These are phyloP conservation scores for Colletotrichum horii DNA, from an alignment of 2,329 filamentous ascomycete genomes.

Conservation along the genomic window DNA sequence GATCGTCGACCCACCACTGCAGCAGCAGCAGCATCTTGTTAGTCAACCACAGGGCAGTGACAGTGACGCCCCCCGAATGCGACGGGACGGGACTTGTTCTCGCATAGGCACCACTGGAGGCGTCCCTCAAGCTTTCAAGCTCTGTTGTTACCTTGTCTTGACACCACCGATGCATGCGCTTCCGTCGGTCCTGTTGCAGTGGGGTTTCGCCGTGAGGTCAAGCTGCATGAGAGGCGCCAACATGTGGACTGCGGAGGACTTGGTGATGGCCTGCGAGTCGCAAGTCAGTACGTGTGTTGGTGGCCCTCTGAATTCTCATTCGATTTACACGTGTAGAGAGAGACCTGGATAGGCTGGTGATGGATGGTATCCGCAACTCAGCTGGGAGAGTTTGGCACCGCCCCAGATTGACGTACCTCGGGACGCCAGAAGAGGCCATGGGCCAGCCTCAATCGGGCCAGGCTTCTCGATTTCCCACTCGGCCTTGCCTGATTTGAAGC, in stretches of 20 bases:
- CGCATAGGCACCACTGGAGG: neutral
- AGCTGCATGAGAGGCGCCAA: neutral
- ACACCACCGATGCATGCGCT: neutral
- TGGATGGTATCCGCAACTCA: neutral
- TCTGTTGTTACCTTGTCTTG: neutral
- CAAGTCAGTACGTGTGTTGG: neutral
- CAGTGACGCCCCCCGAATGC: neutral
- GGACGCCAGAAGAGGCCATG: neutral
- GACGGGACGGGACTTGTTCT: neutral
- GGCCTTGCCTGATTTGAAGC: neutral
- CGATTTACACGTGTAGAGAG: neutral
- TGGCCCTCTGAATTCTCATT: neutral
- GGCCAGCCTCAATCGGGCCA: neutral
- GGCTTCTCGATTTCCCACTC: neutral
- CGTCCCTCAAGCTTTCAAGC: neutral
- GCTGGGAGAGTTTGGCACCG: slow-evolving; percentile 10
- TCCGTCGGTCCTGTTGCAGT: neutral
- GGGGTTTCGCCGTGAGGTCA: slow-evolving; percentile 1
- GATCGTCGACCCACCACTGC: neutral
- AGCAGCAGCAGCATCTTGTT: neutral
- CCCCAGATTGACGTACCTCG: neutral
- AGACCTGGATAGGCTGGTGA: neutral
- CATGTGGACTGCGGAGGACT: neutral
- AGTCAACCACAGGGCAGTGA: neutral
- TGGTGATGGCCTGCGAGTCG: neutral